Conservation (phyloP, 169 alveolate genomes). For the Amoebophrya sp. region DNA sequence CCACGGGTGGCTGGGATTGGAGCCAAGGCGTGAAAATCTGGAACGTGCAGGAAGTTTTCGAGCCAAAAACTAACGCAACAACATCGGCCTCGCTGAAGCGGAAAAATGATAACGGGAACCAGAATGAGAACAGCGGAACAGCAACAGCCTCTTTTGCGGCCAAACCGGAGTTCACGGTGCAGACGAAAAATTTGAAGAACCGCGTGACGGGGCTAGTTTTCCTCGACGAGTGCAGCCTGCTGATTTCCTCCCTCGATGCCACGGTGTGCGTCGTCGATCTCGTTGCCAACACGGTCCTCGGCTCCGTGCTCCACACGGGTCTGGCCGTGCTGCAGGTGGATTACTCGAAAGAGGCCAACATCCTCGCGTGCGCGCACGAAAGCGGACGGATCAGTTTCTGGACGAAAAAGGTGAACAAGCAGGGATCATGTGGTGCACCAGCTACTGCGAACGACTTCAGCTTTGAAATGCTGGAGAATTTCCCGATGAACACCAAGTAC, state of each 20-base stretch:
- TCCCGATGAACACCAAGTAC: not conserved
- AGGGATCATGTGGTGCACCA: no score
- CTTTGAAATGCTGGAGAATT: not conserved
- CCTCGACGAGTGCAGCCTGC: not conserved
- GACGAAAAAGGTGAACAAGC: not conserved
- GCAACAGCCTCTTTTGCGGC: not conserved
- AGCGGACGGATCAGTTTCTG: not conserved
- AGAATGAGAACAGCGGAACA: not conserved
- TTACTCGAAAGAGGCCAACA: not conserved
- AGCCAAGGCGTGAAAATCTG: not conserved
- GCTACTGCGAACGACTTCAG: no score
- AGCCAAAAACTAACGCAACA: not conserved
- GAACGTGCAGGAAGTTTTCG: not conserved
- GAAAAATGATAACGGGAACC: not conserved
- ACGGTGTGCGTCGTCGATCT: not conserved
- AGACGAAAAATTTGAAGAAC: not conserved
- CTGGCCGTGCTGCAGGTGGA: not conserved
- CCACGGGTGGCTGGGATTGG: not conserved
- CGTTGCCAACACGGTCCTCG: not conserved
- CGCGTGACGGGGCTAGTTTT: not conserved
- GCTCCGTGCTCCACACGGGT: not conserved
- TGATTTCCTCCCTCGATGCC: not conserved
- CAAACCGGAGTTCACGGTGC: not conserved
- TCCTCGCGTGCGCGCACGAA: constrained; percentile 17
- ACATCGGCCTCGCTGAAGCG: not conserved